Evolutionary conservation across 768 basidiomycete genomes (phyloP).

Genomic region (Russula sp.): DNA sequence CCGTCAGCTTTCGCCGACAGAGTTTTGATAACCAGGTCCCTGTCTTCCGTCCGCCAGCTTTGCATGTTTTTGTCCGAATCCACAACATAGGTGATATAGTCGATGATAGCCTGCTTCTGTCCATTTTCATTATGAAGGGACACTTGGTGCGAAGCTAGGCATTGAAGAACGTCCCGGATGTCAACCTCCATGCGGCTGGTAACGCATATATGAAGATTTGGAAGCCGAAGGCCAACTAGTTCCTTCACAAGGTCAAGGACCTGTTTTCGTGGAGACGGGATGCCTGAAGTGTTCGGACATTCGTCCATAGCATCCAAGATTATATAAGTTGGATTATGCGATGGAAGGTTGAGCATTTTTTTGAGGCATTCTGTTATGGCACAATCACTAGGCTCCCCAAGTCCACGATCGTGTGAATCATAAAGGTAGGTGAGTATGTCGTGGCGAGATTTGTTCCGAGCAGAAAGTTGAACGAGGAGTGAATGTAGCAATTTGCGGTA

Average conservation of each 20-base stretch:
- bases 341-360: neutral
- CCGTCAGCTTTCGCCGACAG: neutral
- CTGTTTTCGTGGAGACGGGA: neutral
- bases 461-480: conserved; percentile 1
- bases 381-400: neutral
- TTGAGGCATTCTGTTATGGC: neutral
- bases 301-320: conserved; percentile 5
- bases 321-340: neutral
- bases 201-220: conserved; percentile 2
- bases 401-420: neutral
- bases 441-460: neutral
- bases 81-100: neutral
- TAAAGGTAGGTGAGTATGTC: neutral
- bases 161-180: neutral
- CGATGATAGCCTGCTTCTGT: conserved; percentile 1
- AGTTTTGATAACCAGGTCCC: neutral
- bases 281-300: conserved; percentile 1
- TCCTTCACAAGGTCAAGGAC: conserved; percentile 1
- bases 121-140: conserved; percentile 1
- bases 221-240: neutral
- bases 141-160: neutral
- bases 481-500: neutral
- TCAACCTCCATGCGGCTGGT: conserved; percentile 3
- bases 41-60: conserved; percentile 5
- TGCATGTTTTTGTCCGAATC: neutral